Evolutionary conservation across 2,329 filamentous ascomycete genomes (phyloP).

Genomic region (Xylaria sp.): DNA sequence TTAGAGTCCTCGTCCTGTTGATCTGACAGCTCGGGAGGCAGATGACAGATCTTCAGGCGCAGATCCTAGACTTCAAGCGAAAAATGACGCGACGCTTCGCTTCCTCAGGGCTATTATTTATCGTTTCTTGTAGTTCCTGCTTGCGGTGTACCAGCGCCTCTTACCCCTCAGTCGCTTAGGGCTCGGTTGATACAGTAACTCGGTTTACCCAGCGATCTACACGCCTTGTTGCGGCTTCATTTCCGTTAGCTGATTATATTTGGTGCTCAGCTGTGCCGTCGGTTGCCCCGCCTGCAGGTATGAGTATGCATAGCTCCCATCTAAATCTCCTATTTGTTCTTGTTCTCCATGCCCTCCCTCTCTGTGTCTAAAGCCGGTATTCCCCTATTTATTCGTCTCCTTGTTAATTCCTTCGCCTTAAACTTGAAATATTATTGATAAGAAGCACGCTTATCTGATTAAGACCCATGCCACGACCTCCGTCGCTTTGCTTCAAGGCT

Average conservation of each 20-base stretch:
- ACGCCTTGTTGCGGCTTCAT: background rate
- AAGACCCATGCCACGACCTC: too few species aligned
- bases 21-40: slow-evolving; percentile 66
- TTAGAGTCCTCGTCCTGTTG: slow-evolving; percentile 58
- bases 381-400: too few species aligned
- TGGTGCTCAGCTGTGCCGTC: background rate
- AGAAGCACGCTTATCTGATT: too few species aligned
- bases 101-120: slow-evolving; percentile 54
- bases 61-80: slow-evolving; percentile 48
- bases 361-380: too few species aligned
- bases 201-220: background rate
- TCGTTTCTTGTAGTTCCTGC: slow-evolving; percentile 7
- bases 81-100: slow-evolving; percentile 90
- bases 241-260: background rate
- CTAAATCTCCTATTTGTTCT: too few species aligned
- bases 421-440: too few species aligned
- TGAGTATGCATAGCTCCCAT: too few species aligned
- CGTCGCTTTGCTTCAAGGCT: too few species aligned
- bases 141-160: background rate
- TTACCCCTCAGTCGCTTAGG: too few species aligned
- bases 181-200: too few species aligned
- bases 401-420: too few species aligned
- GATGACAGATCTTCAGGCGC: slow-evolving; percentile 74
- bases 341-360: too few species aligned
- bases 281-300: background rate